phyloP scores from a whole-genome alignment of 2,329 filamentous ascomycete species.

The Calonectria hawksworthii region DNA sequence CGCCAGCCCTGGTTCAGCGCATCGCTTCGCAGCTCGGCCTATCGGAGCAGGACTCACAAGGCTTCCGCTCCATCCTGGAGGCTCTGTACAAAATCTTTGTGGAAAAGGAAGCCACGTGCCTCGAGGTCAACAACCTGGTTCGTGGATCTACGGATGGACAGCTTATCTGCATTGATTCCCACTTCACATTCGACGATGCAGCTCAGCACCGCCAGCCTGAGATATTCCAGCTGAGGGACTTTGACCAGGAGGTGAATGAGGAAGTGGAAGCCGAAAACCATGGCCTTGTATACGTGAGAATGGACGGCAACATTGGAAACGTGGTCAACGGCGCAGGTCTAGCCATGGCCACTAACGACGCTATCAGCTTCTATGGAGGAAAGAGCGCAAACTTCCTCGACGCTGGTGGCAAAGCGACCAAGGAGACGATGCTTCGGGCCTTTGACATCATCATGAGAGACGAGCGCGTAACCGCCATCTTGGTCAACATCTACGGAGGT shows the following conservation, averaged over 20 bases:
- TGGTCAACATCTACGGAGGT: conserved; percentile 70
- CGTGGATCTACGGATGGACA: conserved; percentile 41
- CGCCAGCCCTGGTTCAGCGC: conserved; percentile 32
- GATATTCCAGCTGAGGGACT: conserved; percentile 55
- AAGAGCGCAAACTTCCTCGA: conserved; percentile 87
- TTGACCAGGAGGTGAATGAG: conserved; percentile 48
- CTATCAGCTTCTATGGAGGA: conserved; percentile 77
- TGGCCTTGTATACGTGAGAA: conserved; percentile 84
- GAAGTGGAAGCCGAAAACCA: conserved; percentile 62
- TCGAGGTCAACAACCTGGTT: conserved; percentile 58
- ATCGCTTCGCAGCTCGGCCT: conserved; percentile 28
- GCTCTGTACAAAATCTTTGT: conserved; percentile 56
- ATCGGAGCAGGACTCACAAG: not conserved
- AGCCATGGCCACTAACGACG: conserved; percentile 92
- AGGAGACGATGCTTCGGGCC: conserved; percentile 81
- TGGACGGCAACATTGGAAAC: conserved; percentile 77
- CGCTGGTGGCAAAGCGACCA: conserved; percentile 89
- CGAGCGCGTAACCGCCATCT: conserved; percentile 75
- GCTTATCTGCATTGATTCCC: conserved; percentile 53
- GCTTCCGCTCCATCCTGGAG: conserved; percentile 39
- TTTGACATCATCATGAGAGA: conserved; percentile 83
- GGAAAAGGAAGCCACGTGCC: conserved; percentile 60
- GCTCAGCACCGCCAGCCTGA: conserved; percentile 57
- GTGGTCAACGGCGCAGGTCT: conserved; percentile 91
- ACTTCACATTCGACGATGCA: conserved; percentile 64